Conservation (phyloP, 345 rosid genomes). For the Syzygium aromaticum region DNA sequence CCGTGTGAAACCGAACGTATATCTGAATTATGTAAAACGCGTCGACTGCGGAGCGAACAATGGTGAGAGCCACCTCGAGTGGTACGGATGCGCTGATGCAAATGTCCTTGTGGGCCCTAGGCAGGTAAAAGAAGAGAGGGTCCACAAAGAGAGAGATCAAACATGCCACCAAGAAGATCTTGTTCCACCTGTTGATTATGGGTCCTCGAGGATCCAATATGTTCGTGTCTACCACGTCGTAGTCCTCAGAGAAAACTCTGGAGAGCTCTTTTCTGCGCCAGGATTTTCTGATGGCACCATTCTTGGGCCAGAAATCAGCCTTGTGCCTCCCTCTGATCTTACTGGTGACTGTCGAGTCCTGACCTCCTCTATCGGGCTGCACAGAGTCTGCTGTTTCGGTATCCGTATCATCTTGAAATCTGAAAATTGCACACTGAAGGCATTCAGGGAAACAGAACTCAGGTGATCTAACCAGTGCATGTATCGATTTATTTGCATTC, state of each 20-base stretch:
- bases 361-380: not conserved
- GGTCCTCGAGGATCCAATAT: conserved; percentile 49
- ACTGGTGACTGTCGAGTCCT: not conserved
- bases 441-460: not conserved
- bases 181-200: conserved; percentile 35
- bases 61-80: conserved; percentile 24
- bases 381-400: conserved; percentile 4
- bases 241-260: conserved; percentile 55
- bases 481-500: not conserved
- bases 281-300: conserved; percentile 6
- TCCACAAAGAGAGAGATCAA: conserved; percentile 46
- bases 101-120: conserved; percentile 8
- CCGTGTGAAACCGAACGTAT: conserved; percentile 36
- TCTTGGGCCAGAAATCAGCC: not conserved
- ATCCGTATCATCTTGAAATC: conserved; percentile 24
- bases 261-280: conserved; percentile 19
- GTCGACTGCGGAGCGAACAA: conserved; percentile 30
- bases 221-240: conserved; percentile 21
- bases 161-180: conserved; percentile 44
- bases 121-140: conserved; percentile 49
- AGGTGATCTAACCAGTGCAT: not conserved
- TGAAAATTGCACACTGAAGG: conserved; percentile 9
- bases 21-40: conserved; percentile 35
- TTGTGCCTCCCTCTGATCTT: conserved; percentile 5
- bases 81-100: conserved; percentile 24